Base-by-base conservation (phyloP, 352 stramenopile genomes). In the Phytophthora syringae region DNA sequence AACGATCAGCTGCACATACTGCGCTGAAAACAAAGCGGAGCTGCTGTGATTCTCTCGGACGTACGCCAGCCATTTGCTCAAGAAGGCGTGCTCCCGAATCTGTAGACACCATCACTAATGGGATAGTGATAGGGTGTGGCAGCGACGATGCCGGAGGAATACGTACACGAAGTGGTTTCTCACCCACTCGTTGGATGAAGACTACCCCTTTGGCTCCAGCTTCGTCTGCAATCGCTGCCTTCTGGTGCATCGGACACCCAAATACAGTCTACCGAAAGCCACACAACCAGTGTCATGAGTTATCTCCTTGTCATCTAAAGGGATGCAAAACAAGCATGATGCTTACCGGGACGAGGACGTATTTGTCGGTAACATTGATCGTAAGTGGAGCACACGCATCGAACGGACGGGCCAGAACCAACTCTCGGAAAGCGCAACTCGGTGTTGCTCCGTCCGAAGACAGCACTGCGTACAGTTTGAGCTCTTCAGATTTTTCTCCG, bases 91-190 rank as follows among this genome's bases (percentile, higher is more conserved):
- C 66, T 34, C 85, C 85, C 18, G 85, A 86, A 60, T 86, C 76
- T 20, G 58, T 72, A n/a, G 83, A 82, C 34, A 92, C 66, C 83
- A 92, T 92, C 22, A 86, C 81, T 27, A 94, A 57, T 2, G 83
- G 80, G 16, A 90, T 66, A 3, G 48, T 44, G 22, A 91, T 80
- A 7, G 74, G 59, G 32, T 74, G 76, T 13, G 77, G 79, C 1
- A 89, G 58, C 15, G 83, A 74, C 2, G 34, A 59, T 0, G 63
- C 42, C n/a, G 67, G 67, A 1, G 64, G 64, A 36, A 90, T 57
- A 12, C 67, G 64, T 37, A 93, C 72, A 25, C 85, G 76, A 40
- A 84, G 75, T 7, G 79, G 78, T 57, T 91, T 91, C 27, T 80
- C 64, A 28, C 80, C 79, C 16, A 73, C 40, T 24, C 77, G 64